Percentiles rank a stretch among this genome's conserved stretches.
Conservation (phyloP, 2,329 filamentous ascomycete genomes). For the Tricladium varicosporioides region DNA sequence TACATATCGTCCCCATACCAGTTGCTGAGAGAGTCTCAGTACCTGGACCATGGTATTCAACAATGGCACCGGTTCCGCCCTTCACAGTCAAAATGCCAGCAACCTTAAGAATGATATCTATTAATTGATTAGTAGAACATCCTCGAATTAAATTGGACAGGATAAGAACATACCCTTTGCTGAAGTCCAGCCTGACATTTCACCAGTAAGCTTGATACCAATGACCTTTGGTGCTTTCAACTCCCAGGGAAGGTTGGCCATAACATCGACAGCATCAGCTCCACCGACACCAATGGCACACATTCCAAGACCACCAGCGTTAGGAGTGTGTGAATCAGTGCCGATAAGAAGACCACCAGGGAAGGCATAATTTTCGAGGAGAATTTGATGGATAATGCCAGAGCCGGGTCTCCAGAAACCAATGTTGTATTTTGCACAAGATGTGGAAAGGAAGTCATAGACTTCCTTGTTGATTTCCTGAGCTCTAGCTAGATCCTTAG, state of each 20-base stretch:
- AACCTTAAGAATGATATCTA: constrained; percentile 95
- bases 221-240: constrained; percentile 97
- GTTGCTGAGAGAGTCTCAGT: constrained; percentile 73
- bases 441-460: constrained; percentile 91
- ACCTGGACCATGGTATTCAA: constrained; percentile 76
- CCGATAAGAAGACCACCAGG: constrained; percentile 96
- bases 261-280: constrained; percentile 97
- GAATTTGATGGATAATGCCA: constrained; percentile 98
- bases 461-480: constrained; percentile 98
- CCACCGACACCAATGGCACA: constrained; percentile 94
- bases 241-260: constrained; percentile 97
- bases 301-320: constrained; percentile 95
- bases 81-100: constrained; percentile 97
- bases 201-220: constrained; percentile 90
- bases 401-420: constrained; percentile 99
- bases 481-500: constrained; percentile 89
- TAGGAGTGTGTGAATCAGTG: constrained; percentile 97
- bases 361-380: constrained; percentile 99
- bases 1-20: constrained; percentile 80
- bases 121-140: constrained; percentile 6
- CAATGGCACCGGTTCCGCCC: constrained; percentile 90
- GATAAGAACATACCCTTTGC: constrained; percentile 70
- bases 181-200: constrained; percentile 85
- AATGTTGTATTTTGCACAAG: constrained; percentile 99
- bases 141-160: background rate